Percentiles rank a stretch among this genome's conserved stretches.
Conservation (phyloP, 2,329 filamentous ascomycete species). For the Lasiodiplodia sp. region DNA sequence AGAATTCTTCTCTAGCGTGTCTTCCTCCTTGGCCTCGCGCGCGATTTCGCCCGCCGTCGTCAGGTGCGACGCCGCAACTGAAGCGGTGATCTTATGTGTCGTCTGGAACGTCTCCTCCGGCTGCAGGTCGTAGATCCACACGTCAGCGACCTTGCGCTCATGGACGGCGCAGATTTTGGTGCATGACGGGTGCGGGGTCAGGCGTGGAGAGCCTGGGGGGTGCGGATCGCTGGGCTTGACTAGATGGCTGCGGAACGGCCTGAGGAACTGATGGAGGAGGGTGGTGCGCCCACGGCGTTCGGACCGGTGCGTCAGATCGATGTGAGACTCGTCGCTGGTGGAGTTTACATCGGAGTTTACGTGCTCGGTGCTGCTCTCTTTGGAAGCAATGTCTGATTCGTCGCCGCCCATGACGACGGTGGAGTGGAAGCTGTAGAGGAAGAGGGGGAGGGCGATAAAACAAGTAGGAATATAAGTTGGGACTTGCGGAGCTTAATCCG, state of each 20-base stretch:
- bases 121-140: slow-evolving; percentile 56
- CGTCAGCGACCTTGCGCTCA: slow-evolving; percentile 52
- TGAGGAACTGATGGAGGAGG: slow-evolving; percentile 48
- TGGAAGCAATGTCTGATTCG: not conserved
- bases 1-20: slow-evolving; percentile 26
- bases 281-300: slow-evolving; percentile 50
- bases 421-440: not conserved
- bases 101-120: slow-evolving; percentile 31
- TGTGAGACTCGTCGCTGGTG: slow-evolving; percentile 22
- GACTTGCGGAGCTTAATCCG: not conserved
- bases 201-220: slow-evolving; percentile 50
- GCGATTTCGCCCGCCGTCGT: slow-evolving; percentile 18
- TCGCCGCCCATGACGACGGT: slow-evolving; percentile 6
- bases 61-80: slow-evolving; percentile 18
- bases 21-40: slow-evolving; percentile 1
- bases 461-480: not conserved
- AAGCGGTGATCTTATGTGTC: slow-evolving; percentile 26
- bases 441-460: not conserved
- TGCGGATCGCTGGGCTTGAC: slow-evolving; percentile 40
- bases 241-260: slow-evolving; percentile 47
- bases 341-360: not conserved
- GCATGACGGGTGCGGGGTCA: slow-evolving; percentile 47
- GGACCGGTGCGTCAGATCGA: slow-evolving; percentile 41
- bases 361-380: not conserved
- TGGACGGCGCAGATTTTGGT: slow-evolving; percentile 44